Evolutionary conservation across 768 basidiomycete genomes (phyloP), one percentile per base, ranked within the genome.

Genomic region (Boletus coccyginus): DNA sequence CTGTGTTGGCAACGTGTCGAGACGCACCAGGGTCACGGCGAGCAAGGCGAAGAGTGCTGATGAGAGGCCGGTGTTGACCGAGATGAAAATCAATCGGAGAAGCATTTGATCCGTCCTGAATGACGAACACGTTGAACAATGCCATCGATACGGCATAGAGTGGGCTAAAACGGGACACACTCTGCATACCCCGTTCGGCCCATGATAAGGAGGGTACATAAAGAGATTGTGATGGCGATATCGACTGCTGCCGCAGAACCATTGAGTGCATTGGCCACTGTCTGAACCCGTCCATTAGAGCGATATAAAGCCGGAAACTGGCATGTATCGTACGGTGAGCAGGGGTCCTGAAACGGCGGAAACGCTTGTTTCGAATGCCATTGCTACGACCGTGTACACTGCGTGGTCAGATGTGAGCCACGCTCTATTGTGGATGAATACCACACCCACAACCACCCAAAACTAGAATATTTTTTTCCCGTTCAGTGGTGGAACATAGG

Each of bases 21-120:
- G 16, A 52, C 61, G 58, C 19, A 69, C 66, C 44, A 69, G n/a
- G 48, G 62, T 41, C 24, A 58, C 53, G 31, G 60, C 49, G 33
- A 68, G 46, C 33, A 67, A 55, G 39, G 57, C 62, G 9, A 71
- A 69, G 21, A 61, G 38, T 5, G 64, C 58, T 2, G 61, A 65
- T 9, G 55, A 69, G 36, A 66, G 65, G 1, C 69, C 63, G 7
- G 68, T 59, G 44, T 67, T 66, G 46, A 62, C 61, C 36, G 63
- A 63, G 47, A 63, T 63, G 48, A 70, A 56, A 42, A 69, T 65
- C 56, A 69, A 5, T 16, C 67, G 60, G 29, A 54, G 52, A 56
- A 68, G 53, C 55, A 64, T 65, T 16, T 41, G 62, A 46, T 67
- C 68, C 29, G 65, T 70, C 45, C 66, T 69, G 35, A 36, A 46